Base-by-base conservation (phyloP, 306 rosid genomes). In the Casuarina equisetifolia region DNA sequence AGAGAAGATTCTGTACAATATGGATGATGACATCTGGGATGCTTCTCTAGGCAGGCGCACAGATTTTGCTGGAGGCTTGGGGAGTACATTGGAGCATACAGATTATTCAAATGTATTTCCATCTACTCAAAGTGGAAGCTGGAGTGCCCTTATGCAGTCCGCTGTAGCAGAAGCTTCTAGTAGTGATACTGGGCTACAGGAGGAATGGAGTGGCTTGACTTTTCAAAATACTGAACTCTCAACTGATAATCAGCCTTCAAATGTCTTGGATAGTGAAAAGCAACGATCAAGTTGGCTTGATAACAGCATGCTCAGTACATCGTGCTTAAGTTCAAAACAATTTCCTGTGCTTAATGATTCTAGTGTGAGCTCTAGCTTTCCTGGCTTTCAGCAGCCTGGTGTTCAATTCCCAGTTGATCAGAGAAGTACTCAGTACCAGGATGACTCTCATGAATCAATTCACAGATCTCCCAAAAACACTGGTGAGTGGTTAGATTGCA, bases 91-190 rank as follows among this genome's bases (percentile, higher is more conserved):
- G 39, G 82, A 76, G 48, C 43, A 74, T 49, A 61, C 78, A 48
- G 88, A 73, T 72, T 44, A 62, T 77, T 73, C 81, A 58, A 69
- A 68, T 82, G 71, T 72, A 32, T 74, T 82, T 74, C 86, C 89
- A 57, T 82, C 86, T 38, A 32, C 72, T 78, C 89, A 86, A 79
- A 86, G 89, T 58, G 89, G 89, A 35, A 87, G 89, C 82, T 88
- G 91, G 91, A 88, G 91, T 48, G 91, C 91, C 36, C 91, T 88
- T 64, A 88, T 88, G 91, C 91, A 85, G 81, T 88, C 89, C 55
- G 91, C 91, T 78, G 91, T 88, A 49, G 91, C 87, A 49, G 91
- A 88, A 82, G 90, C 90, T 83, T 88, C 89, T 63, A 88, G 91
- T 78, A 88, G 85, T 77, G 91, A 88, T 78, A 85, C 91, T 9